phyloP scores from a whole-genome alignment of 2,329 filamentous ascomycete genomes.

The Aureobasidium sp. region DNA sequence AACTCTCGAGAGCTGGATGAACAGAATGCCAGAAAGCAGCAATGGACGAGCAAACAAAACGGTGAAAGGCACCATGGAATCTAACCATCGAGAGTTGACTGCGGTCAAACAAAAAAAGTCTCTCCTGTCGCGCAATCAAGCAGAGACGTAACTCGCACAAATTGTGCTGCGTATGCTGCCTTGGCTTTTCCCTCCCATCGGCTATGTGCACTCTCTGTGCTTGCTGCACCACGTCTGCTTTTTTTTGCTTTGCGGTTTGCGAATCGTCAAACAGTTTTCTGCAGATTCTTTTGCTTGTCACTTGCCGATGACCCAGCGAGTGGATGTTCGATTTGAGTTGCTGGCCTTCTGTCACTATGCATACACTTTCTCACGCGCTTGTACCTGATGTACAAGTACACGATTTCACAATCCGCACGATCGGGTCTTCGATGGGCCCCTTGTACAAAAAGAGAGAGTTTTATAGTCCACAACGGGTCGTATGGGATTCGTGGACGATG shows the following conservation, averaged over 20 bases:
- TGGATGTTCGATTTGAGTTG: slow-evolving; percentile 4
- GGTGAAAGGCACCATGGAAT: neutral
- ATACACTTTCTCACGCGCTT: neutral
- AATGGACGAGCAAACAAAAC: neutral
- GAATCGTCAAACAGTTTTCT: neutral
- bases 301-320: neutral
- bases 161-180: neutral
- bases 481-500: neutral
- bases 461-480: neutral
- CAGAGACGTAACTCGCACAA: neutral
- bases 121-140: neutral
- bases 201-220: neutral
- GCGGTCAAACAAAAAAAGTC: neutral
- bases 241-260: neutral
- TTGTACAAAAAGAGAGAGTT: neutral
- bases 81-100: neutral
- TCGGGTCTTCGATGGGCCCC: neutral
- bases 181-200: neutral
- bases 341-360: neutral
- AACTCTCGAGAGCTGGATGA: neutral
- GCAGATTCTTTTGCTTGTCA: neutral
- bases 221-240: neutral
- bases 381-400: slow-evolving; percentile 4
- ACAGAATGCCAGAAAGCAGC: neutral
- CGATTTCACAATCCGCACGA: neutral